Percentiles rank a stretch among this genome's conserved stretches.
These are phyloP conservation scores for Erysimum cheiranthoides DNA, from an alignment of 345 rosid species.

Conservation along the genomic window DNA sequence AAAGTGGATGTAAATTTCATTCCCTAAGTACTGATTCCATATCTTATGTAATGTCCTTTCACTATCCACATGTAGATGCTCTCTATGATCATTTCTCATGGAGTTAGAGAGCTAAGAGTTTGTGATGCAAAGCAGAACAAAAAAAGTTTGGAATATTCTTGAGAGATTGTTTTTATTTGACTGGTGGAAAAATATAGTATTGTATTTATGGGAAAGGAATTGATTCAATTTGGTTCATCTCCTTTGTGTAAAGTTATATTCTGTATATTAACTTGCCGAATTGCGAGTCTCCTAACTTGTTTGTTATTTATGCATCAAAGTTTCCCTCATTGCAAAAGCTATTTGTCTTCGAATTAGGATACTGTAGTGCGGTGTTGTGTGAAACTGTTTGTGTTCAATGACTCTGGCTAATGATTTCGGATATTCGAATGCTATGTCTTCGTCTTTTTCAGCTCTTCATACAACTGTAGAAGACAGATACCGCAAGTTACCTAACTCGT, in stretches of 20 bases:
- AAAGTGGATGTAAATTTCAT: constrained; percentile 32
- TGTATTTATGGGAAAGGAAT: background rate
- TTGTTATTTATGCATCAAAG: constrained; percentile 10
- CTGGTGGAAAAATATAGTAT: constrained; percentile 16
- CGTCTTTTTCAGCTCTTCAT: constrained; percentile 57
- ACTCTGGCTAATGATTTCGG: constrained; percentile 42
- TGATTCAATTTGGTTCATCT: constrained; percentile 36
- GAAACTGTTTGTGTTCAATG: constrained; percentile 26
- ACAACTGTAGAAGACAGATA: constrained; percentile 46
- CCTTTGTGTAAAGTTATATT: constrained; percentile 32
- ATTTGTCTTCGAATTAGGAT: constrained; percentile 5
- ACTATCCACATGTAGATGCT: constrained; percentile 29
- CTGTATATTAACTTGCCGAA: constrained; percentile 7
- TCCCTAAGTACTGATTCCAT: constrained; percentile 45
- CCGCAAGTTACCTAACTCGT: constrained; percentile 51
- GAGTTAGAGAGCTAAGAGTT: constrained; percentile 11
- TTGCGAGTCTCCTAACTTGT: constrained; percentile 12
- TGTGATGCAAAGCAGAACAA: constrained; percentile 22
- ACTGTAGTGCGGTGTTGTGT: constrained; percentile 14
- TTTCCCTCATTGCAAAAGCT: constrained; percentile 21
- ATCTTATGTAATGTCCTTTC: constrained; percentile 45
- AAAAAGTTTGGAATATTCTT: constrained; percentile 29
- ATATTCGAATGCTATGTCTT: constrained; percentile 49
- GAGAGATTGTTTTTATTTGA: constrained; percentile 23
- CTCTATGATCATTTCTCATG: constrained; percentile 11